Percentiles rank a stretch among this genome's conserved stretches.
These are phyloP conservation scores for Ceratocystiopsis minuta DNA, from an alignment of 2,329 filamentous ascomycete species.

Conservation along the genomic window DNA sequence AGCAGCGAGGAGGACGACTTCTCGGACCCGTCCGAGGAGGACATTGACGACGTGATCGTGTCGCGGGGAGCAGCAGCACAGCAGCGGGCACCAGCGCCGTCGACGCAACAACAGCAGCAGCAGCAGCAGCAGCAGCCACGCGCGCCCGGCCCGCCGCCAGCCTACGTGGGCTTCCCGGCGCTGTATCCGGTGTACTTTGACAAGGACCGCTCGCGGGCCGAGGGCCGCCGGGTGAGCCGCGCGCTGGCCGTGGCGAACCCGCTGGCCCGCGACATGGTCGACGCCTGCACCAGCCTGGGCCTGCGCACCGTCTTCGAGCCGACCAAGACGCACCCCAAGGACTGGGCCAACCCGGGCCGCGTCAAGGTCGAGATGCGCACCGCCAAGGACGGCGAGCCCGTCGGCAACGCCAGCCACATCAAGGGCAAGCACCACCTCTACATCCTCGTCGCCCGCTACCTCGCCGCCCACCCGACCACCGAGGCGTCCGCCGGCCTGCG, in stretches of 20 bases:
- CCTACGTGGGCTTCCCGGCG: conserved; percentile 65
- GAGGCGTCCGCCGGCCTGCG: conserved; percentile 49
- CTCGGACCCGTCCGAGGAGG: conserved; percentile 75
- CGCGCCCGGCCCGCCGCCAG: conserved; percentile 21
- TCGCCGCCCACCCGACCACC: conserved; percentile 61
- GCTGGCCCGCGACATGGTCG: conserved; percentile 73
- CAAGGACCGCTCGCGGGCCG: conserved; percentile 48
- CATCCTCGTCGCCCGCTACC: conserved; percentile 57
- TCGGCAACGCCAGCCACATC: conserved; percentile 32
- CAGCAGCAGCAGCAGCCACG: conserved; percentile 9
- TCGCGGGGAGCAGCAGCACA: conserved; percentile 19
- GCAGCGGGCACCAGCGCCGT: conserved; percentile 15
- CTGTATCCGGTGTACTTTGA: conserved; percentile 97
- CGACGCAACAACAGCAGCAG: conserved; percentile 12
- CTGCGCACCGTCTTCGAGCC: conserved; percentile 70
- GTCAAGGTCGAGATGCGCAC: conserved; percentile 52
- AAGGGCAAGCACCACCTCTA: conserved; percentile 79
- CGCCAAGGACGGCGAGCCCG: conserved; percentile 13
- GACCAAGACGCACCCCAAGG: conserved; percentile 81
- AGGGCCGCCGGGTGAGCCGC: conserved; percentile 62
- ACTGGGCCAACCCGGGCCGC: conserved; percentile 92
- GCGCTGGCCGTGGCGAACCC: conserved; percentile 66
- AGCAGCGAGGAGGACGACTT: conserved; percentile 50
- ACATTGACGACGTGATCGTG: conserved; percentile 49
- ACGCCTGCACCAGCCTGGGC: conserved; percentile 59